phyloP scores from a whole-genome alignment of 2,329 filamentous ascomycete genomes.

The Arthrinium phaeospermum region DNA sequence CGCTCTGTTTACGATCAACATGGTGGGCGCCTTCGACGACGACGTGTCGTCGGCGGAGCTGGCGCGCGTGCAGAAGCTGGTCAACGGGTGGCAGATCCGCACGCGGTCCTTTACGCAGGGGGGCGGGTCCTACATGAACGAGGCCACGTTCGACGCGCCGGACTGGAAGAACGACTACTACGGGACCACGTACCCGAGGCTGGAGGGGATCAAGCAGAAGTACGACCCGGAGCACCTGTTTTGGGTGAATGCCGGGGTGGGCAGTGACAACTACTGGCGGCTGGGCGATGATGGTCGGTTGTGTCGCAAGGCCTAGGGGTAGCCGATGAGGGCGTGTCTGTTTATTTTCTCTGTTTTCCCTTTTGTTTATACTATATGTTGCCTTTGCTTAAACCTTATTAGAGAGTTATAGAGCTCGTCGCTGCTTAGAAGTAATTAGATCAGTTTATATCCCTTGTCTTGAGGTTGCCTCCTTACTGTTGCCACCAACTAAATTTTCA shows the following conservation, averaged over 20 bases:
- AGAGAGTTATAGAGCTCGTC: too few species aligned
- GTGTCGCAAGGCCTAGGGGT: too few species aligned
- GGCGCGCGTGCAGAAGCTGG: background rate
- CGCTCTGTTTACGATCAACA: background rate
- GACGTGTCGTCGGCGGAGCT: background rate
- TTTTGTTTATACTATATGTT: too few species aligned
- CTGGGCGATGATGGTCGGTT: background rate
- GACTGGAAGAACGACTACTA: conserved; percentile 39
- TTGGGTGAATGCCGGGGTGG: background rate
- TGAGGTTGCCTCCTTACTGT: too few species aligned
- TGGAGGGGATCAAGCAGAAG: conserved; percentile 44
- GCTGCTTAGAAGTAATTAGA: too few species aligned
- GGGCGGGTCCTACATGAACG: conserved; percentile 43
- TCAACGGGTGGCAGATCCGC: background rate
- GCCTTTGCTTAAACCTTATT: too few species aligned
- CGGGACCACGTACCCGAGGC: conserved; percentile 38
- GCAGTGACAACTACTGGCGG: background rate
- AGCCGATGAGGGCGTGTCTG: too few species aligned
- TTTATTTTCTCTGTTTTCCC: too few species aligned
- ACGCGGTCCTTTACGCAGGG: conserved; percentile 12
- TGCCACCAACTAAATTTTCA: too few species aligned
- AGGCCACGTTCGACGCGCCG: conserved; percentile 43
- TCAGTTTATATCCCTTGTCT: too few species aligned
- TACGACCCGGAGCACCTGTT: conserved; percentile 39
- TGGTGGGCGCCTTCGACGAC: background rate